These are phyloP conservation scores for Perkinsus chesapeaki DNA, from an alignment of 169 alveolate species.

Conservation along the genomic window DNA sequence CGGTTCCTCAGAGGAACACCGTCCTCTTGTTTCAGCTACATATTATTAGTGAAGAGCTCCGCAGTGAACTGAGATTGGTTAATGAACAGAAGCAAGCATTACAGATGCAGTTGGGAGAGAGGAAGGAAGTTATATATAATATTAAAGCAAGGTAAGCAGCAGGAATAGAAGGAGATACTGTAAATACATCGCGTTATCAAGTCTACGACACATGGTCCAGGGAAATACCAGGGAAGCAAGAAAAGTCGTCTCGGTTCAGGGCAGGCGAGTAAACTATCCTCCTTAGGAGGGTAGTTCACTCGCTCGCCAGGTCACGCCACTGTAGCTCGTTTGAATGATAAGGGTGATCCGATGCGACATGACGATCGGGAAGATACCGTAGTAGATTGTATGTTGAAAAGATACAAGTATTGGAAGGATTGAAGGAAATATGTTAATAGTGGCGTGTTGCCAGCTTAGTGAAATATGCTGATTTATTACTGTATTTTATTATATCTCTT, in stretches of 20 bases:
- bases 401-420: background rate
- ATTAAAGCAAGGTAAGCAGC: background rate
- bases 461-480: too few relatives aligned
- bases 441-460: too few relatives aligned
- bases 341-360: too few relatives aligned
- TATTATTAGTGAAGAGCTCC: background rate
- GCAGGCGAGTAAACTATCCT: too few relatives aligned
- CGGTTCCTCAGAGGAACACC: background rate
- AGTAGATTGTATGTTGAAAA: background rate
- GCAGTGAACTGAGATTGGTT: background rate
- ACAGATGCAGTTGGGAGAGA: background rate
- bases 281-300: too few relatives aligned
- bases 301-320: too few relatives aligned
- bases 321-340: too few relatives aligned
- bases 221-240: too few relatives aligned
- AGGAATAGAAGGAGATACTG: background rate
- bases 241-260: too few relatives aligned
- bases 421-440: background rate
- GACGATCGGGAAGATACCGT: background rate
- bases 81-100: background rate
- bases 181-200: too few relatives aligned
- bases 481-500: too few relatives aligned
- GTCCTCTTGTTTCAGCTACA: background rate
- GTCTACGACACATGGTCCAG: too few relatives aligned
- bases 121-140: background rate